Conservation (phyloP, 495 filamentous ascomycete species). For the Melanomma pulvis-pyrius region DNA sequence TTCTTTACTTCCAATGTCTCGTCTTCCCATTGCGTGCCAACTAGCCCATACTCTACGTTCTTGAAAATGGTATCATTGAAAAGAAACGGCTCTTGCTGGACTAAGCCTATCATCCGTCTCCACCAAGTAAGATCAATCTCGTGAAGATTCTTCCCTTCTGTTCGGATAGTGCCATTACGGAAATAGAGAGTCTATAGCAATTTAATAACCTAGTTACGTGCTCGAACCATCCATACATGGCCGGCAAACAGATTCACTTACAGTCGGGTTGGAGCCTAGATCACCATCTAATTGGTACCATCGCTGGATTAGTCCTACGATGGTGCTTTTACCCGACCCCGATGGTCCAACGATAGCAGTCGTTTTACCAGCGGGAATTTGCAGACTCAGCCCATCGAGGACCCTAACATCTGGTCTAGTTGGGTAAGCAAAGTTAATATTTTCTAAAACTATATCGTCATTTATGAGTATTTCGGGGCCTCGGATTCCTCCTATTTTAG, state of each 20-base stretch:
- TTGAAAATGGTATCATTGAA: slow-evolving; percentile 69
- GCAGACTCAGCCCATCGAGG: slow-evolving; percentile 77
- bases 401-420: slow-evolving; percentile 85
- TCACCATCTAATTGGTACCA: slow-evolving; percentile 66
- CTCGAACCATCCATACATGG: background rate
- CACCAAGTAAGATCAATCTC: slow-evolving; percentile 49
- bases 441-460: slow-evolving; percentile 75
- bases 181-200: slow-evolving; percentile 4
- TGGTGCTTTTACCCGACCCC: slow-evolving; percentile 88
- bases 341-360: slow-evolving; percentile 86
- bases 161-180: slow-evolving; percentile 34
- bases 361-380: slow-evolving; percentile 80
- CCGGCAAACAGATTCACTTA: slow-evolving; percentile 15
- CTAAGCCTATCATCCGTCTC: slow-evolving; percentile 14
- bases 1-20: slow-evolving; percentile 14
- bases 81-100: slow-evolving; percentile 60
- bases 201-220: background rate
- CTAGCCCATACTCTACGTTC: slow-evolving; percentile 66
- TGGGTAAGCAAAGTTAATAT: slow-evolving; percentile 90
- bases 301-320: slow-evolving; percentile 86
- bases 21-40: slow-evolving; percentile 63
- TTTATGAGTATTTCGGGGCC: background rate
- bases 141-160: slow-evolving; percentile 48
- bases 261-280: background rate
- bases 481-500: background rate